Conservation (phyloP, 2,329 filamentous ascomycete genomes). For the Pseudogymnoascus sp. region DNA sequence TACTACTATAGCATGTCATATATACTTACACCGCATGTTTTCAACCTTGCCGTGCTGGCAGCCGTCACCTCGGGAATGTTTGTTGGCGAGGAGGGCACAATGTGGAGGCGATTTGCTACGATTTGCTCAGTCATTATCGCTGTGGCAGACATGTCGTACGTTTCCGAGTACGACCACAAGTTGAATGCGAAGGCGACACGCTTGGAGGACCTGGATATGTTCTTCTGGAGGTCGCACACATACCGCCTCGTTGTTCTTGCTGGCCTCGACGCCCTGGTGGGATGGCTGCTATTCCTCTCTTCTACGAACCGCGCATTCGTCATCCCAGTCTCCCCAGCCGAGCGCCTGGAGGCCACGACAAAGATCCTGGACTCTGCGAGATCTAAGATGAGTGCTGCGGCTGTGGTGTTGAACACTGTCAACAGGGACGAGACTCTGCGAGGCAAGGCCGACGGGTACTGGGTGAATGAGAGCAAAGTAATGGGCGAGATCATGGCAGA, state of each 20-base stretch:
- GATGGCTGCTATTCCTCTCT: slow-evolving; percentile 63
- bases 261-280: slow-evolving; percentile 55
- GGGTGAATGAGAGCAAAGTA: slow-evolving; percentile 66
- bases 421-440: slow-evolving; percentile 67
- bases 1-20: slow-evolving; percentile 73
- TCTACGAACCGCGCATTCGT: slow-evolving; percentile 74
- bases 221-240: slow-evolving; percentile 62
- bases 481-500: slow-evolving; percentile 75
- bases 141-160: slow-evolving; percentile 57
- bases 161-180: slow-evolving; percentile 58
- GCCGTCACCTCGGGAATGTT: slow-evolving; percentile 64
- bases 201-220: slow-evolving; percentile 58
- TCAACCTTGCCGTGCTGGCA: slow-evolving; percentile 67
- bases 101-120: slow-evolving; percentile 67
- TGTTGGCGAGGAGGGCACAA: slow-evolving; percentile 53
- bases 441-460: slow-evolving; percentile 62
- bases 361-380: slow-evolving; percentile 51
- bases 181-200: slow-evolving; percentile 56
- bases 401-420: slow-evolving; percentile 73
- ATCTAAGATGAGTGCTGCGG: slow-evolving; percentile 63
- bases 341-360: slow-evolving; percentile 57
- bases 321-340: slow-evolving; percentile 50
- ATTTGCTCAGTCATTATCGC: slow-evolving; percentile 53
- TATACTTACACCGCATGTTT: slow-evolving; percentile 68
- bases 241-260: slow-evolving; percentile 59